Evolutionary conservation across 2,329 filamentous ascomycete genomes (phyloP).

Genomic region (Cyanodermella asteris): DNA sequence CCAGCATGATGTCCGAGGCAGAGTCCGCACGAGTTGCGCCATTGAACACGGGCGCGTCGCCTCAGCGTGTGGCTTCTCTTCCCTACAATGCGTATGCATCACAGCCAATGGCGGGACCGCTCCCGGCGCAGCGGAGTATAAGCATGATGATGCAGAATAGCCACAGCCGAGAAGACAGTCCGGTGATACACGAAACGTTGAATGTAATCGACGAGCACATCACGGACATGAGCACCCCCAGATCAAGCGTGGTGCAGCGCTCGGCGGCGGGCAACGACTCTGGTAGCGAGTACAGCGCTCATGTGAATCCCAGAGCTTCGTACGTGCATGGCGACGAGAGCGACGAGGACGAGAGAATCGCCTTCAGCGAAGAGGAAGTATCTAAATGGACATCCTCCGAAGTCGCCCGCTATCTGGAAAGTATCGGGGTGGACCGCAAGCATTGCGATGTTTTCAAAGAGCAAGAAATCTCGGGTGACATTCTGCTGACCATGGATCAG

Average conservation of each 20-base stretch:
- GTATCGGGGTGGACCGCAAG: constrained; percentile 60
- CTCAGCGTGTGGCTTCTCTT: neutral
- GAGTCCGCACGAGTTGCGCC: too few species aligned
- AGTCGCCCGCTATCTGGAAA: constrained; percentile 76
- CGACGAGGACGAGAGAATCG: constrained; percentile 64
- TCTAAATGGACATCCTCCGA: constrained; percentile 57
- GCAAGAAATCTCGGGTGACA: constrained; percentile 88
- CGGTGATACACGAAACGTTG: constrained; percentile 80
- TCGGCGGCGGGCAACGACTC: constrained; percentile 49
- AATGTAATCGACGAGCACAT: constrained; percentile 97
- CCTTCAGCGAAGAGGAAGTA: constrained; percentile 54
- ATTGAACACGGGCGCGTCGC: too few species aligned
- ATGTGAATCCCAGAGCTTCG: constrained; percentile 54
- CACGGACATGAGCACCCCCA: constrained; percentile 52
- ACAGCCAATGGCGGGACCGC: constrained; percentile 1
- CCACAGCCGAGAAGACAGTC: constrained; percentile 38
- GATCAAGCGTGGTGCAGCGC: constrained; percentile 29
- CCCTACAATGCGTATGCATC: neutral
- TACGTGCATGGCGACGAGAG: constrained; percentile 91
- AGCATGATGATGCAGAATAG: constrained; percentile 24
- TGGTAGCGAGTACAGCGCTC: constrained; percentile 73
- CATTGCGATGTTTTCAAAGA: constrained; percentile 90
- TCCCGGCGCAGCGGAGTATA: constrained; percentile 18
- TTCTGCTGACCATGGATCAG: constrained; percentile 85
- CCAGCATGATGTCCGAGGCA: too few species aligned